These are phyloP conservation scores for Fibroporia radiculosa DNA, from an alignment of 768 basidiomycete genomes.

Conservation along the genomic window DNA sequence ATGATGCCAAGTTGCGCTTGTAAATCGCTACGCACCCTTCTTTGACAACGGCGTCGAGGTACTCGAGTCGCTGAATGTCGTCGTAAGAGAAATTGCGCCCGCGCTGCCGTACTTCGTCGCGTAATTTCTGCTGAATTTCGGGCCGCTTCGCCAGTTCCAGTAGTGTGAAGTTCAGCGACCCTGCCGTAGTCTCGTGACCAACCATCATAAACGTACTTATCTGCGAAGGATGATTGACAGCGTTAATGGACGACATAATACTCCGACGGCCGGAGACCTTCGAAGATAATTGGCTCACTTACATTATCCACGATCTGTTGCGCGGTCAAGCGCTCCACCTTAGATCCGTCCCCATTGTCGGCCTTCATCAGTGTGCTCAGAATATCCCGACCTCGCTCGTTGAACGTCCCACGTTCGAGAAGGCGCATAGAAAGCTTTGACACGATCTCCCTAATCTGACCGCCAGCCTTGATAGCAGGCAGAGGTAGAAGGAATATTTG, in stretches of 20 bases:
- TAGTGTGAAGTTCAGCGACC: constrained; percentile 29
- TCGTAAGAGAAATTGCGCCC: constrained; percentile 29
- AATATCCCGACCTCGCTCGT: constrained; percentile 15
- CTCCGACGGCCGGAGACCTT: not conserved
- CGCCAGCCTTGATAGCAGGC: constrained; percentile 20
- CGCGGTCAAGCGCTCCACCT: constrained; percentile 9
- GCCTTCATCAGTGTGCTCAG: constrained; percentile 16
- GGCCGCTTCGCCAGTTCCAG: constrained; percentile 32
- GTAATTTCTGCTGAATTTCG: constrained; percentile 29
- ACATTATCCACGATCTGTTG: constrained; percentile 19
- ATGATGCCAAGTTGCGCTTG: not conserved
- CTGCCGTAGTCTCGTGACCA: constrained; percentile 36
- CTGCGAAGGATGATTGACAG: constrained; percentile 9
- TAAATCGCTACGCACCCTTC: constrained; percentile 22
- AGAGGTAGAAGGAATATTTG: constrained; percentile 18
- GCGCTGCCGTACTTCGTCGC: constrained; percentile 27
- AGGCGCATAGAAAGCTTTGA: constrained; percentile 17
- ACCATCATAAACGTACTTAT: constrained; percentile 31
- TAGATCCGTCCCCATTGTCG: constrained; percentile 5
- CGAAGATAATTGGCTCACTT: constrained; percentile 7
- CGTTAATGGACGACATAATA: not conserved
- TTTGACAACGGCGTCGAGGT: constrained; percentile 35
- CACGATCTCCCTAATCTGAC: constrained; percentile 20
- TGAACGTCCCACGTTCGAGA: constrained; percentile 11
- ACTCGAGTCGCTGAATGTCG: constrained; percentile 29